Base-by-base conservation (phyloP, 306 rosid species). In the Spatholobus suberectus region DNA sequence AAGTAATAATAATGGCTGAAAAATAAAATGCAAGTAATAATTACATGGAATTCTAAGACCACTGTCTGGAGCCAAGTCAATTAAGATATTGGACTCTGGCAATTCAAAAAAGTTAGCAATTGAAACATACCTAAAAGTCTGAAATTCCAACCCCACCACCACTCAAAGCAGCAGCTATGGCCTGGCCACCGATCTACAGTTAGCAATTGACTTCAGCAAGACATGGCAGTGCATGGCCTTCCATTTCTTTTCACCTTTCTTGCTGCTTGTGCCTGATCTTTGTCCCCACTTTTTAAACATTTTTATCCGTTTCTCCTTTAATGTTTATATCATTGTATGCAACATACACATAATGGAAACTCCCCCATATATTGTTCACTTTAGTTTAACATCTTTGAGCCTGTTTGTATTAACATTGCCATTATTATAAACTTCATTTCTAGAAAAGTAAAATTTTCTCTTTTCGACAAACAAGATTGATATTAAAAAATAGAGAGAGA, bases 71-170 rank as follows among this genome's bases (percentile, higher is more conserved):
- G 21, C 24, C 15, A 74, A 29, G 66, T 6, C 67, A 26, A 54
- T 54, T 68, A 18, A 15, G 43, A 52, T 37, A 10, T 52, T 23
- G 27, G 57, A 54, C 15, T 23, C 5, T 23, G 9, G 47, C 62
- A 51, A 63, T 44, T 82, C 34, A 8, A 21, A 32, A 41, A 70
- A 63, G 69, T 14, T 38, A 49, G 57, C 41, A 44, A 72, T 23
- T 35, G 29, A 21, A 81, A 13, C 51, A 35, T 35, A 74, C 27
- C 15, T 4, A 18, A 35, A 37, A 35, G 73, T 68, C 10, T 20
- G 49, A 9, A 67, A 40, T 20, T 67, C 52, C 52, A 75, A 52
- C 66, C 78, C 79, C 79, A 74, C 79, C 51, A 12, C 21, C 79
- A 35, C 47, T 47, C 43, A 70, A n/a, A 23, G 17, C 63, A 23